Evolutionary conservation across 2,329 filamentous ascomycete genomes (phyloP), one percentile per base, ranked within the genome.

Genomic region (Cytospora piceicola): DNA sequence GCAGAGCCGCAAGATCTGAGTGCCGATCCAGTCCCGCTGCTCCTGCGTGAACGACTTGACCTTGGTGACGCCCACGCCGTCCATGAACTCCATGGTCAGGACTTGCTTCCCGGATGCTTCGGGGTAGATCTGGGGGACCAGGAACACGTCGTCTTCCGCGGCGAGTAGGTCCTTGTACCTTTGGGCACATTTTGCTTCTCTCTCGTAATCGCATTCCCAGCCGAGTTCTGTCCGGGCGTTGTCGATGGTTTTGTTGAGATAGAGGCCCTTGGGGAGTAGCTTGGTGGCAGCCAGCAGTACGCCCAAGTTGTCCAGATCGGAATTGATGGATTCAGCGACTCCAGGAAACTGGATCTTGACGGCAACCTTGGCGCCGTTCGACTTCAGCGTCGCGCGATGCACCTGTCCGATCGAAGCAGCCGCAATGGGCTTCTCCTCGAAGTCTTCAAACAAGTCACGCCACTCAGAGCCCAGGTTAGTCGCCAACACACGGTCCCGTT

Each of bases 281-380:
- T 92, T 89, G 6, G 94, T 96, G 30, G 95, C 95, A 7, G 92
- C 95, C 15, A 99, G 86, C 1, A 99, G 88, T 64, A 99, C 85
- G 11, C 91, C 92, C 36, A 99, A 85, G 73, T 99, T 99, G 78
- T 93, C 96, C 1, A 99, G 85, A 73, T 99, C 95, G 0, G 94
- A 97, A 77, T 97, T 93, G 76, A 99, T 99, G 4, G 94, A 98
- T 76, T 92, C 90, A 22, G 94, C 92, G 1, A 99, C 95, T 17
- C 96, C 96, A 0, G 95, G 95, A 72, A 99, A 99, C 77, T 99
- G 95, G 12, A 99, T 90, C 78, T 99, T 99, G 73, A 99, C 94
- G 4, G 95, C 95, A 0, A 99, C 95, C 53, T 84, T 82, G 69
- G 89, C 83, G 49, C 90, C 89, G 51, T 85, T 93, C 4, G 90